These are phyloP conservation scores for Nannochloropsis limnetica DNA, from an alignment of 352 stramenopile species.

Conservation along the genomic window DNA sequence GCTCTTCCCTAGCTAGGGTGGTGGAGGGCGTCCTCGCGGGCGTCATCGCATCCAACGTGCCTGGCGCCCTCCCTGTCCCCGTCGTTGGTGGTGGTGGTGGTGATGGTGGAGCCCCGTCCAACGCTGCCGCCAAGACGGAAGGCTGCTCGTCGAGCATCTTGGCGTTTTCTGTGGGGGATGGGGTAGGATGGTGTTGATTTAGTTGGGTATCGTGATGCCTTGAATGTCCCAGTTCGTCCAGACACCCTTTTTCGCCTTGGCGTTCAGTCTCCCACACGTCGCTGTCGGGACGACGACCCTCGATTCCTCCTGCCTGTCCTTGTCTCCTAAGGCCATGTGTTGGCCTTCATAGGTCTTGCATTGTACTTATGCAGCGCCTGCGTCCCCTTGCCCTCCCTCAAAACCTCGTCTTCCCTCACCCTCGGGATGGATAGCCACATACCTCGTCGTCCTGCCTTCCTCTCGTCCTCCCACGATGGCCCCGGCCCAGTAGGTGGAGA, in stretches of 20 bases:
- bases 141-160: background rate
- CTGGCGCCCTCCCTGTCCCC: background rate
- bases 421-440: background rate
- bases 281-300: background rate
- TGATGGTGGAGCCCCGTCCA: background rate
- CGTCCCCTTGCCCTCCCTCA: background rate
- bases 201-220: background rate
- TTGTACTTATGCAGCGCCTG: background rate
- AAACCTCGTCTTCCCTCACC: background rate
- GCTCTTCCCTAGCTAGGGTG: background rate
- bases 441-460: background rate
- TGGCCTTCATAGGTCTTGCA: background rate
- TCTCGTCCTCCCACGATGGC: background rate
- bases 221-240: background rate
- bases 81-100: background rate
- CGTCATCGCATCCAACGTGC: background rate
- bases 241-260: no score
- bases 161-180: background rate
- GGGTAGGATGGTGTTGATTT: background rate
- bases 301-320: background rate
- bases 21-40: background rate
- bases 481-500: background rate
- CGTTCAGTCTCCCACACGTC: no score
- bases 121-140: background rate
- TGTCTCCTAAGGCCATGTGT: background rate